Evolutionary conservation across 495 filamentous ascomycete genomes (phyloP).

Genomic region (Aspergillus funiculosus): DNA sequence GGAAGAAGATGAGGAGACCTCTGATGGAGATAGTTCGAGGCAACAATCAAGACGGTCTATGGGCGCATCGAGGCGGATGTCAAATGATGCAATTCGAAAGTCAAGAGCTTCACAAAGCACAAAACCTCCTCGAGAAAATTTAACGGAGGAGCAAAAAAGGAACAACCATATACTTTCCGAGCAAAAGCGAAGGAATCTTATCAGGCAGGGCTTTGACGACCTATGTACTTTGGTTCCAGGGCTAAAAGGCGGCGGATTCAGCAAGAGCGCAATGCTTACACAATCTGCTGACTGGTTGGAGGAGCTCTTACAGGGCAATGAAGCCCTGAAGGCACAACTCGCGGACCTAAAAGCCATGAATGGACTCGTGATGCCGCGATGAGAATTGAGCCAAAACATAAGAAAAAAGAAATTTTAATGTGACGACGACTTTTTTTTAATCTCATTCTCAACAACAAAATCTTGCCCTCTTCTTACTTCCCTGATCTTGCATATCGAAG

Average conservation of each 20-base stretch:
- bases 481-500: conserved; percentile 8
- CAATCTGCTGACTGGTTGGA: conserved; percentile 71
- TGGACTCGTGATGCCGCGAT: conserved; percentile 42
- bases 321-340: conserved; percentile 43
- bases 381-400: too few species aligned
- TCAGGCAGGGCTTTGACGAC: conserved; percentile 71
- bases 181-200: conserved; percentile 74
- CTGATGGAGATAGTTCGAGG: conserved; percentile 35
- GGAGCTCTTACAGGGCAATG: conserved; percentile 61
- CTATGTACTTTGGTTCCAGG: conserved; percentile 66
- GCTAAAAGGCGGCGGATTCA: conserved; percentile 62
- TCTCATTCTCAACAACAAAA: background rate
- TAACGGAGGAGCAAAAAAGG: conserved; percentile 78
- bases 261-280: conserved; percentile 70
- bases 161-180: conserved; percentile 87
- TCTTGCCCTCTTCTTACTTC: background rate
- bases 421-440: conserved; percentile 21
- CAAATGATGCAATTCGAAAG: conserved; percentile 32
- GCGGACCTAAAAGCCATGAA: conserved; percentile 39
- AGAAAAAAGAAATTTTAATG: conserved; percentile 17
- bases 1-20: conserved; percentile 34
- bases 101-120: conserved; percentile 25
- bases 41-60: conserved; percentile 48
- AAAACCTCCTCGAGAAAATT: conserved; percentile 63
- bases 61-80: conserved; percentile 27